phyloP scores from a whole-genome alignment of 2,329 filamentous ascomycete species.

The Chaetothyriales sp. region DNA sequence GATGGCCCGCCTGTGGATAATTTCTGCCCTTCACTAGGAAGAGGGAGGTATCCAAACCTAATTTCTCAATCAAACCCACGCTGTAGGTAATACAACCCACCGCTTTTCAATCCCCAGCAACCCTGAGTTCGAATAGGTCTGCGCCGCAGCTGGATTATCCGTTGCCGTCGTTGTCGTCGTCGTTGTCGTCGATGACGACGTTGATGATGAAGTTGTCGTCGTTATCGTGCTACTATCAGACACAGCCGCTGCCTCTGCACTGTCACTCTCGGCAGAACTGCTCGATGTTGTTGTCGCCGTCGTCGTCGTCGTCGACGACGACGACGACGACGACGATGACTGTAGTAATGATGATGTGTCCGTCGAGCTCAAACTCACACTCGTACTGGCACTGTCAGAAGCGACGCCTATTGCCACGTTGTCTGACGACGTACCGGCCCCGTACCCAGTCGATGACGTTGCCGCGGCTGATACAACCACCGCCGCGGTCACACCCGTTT shows the following conservation, averaged over 20 bases:
- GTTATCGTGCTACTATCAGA: neutral
- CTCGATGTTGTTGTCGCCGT: neutral
- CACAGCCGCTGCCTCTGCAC: neutral
- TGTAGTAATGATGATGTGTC: neutral
- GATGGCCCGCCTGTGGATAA: neutral
- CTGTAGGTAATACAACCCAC: neutral
- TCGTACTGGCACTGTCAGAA: neutral
- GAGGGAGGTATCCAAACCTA: neutral
- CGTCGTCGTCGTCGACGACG: too few relatives aligned
- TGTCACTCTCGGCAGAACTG: neutral
- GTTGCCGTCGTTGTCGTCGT: neutral
- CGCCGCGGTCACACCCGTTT: conserved; percentile 12
- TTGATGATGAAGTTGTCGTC: neutral
- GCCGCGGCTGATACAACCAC: conserved; percentile 4
- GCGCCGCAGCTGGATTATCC: neutral
- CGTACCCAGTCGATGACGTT: neutral
- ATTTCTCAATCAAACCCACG: neutral
- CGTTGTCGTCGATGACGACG: neutral
- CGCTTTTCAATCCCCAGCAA: neutral
- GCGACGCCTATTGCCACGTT: neutral
- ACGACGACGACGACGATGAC: too few relatives aligned
- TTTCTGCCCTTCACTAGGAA: neutral
- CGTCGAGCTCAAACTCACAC: neutral
- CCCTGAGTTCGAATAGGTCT: neutral
- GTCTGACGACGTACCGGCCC: neutral